These are phyloP conservation scores for Blastobotrys indianensis DNA, from an alignment of 1,139 yeast genomes.

Conservation along the genomic window DNA sequence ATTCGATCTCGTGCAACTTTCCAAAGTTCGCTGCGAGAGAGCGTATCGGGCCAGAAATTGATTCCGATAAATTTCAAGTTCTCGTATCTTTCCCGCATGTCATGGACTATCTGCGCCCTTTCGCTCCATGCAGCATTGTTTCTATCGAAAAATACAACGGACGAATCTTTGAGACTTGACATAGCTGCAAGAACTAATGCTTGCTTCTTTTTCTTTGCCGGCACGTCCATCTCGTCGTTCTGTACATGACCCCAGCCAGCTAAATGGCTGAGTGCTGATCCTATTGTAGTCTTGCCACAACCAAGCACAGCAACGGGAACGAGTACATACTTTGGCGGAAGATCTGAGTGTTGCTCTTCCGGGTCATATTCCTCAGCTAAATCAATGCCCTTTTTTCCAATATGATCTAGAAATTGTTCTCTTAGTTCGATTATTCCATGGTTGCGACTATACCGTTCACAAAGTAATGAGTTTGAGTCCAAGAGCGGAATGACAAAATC, in stretches of 20 bases:
- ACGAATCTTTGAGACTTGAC: slow-evolving; percentile 34
- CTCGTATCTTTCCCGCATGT: slow-evolving; percentile 35
- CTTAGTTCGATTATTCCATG: slow-evolving; percentile 74
- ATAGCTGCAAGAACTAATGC: slow-evolving; percentile 47
- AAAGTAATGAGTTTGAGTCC: slow-evolving; percentile 36
- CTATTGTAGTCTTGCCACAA: slow-evolving; percentile 89
- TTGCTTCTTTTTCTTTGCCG: slow-evolving; percentile 26
- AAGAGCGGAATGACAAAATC: slow-evolving; percentile 57
- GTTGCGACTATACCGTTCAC: slow-evolving; percentile 46
- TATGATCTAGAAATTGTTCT: slow-evolving; percentile 46
- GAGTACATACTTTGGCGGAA: slow-evolving; percentile 48
- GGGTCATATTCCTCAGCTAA: slow-evolving; percentile 26
- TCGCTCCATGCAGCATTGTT: slow-evolving; percentile 73
- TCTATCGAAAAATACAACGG: slow-evolving; percentile 70
- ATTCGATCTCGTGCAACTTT: slow-evolving; percentile 57
- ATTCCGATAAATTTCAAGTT: slow-evolving; percentile 54
- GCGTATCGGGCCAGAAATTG: slow-evolving; percentile 51
- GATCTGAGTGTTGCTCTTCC: neutral
- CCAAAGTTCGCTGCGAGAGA: slow-evolving; percentile 23
- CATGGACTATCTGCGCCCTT: slow-evolving; percentile 59
- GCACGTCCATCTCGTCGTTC: slow-evolving; percentile 66
- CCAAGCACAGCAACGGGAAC: slow-evolving; percentile 90
- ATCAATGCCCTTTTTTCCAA: slow-evolving; percentile 45
- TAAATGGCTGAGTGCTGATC: slow-evolving; percentile 51
- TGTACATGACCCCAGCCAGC: slow-evolving; percentile 75